A percentile compares a stretch with the other conserved stretches of the same genome.
Conservation (phyloP, 2,329 filamentous ascomycete species). For the Fonsecaea multimorphosa region DNA sequence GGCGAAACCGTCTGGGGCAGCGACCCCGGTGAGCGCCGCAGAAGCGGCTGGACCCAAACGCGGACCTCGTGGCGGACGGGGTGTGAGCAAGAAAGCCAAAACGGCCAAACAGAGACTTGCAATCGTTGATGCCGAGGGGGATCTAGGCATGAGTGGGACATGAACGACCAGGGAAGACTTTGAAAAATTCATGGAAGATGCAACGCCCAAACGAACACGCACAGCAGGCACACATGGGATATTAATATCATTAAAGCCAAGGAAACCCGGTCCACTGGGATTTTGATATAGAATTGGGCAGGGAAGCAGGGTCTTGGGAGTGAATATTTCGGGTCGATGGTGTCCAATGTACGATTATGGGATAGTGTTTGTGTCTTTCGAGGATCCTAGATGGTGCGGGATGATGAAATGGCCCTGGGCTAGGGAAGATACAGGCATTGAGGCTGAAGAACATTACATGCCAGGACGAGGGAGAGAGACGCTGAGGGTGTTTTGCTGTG, state of each 20-base stretch:
- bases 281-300: slow-evolving; percentile 3
- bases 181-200: slow-evolving; percentile 2
- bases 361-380: neutral
- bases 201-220: neutral
- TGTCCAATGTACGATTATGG: slow-evolving; percentile 14
- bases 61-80: slow-evolving; percentile 61
- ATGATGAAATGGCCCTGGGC: neutral
- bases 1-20: slow-evolving; percentile 82
- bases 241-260: neutral
- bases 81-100: slow-evolving; percentile 66
- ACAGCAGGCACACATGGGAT: neutral
- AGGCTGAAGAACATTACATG: neutral
- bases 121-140: slow-evolving; percentile 53
- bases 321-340: neutral
- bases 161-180: slow-evolving; percentile 4
- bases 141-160: slow-evolving; percentile 43
- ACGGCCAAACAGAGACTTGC: slow-evolving; percentile 60
- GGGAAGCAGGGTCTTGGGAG: neutral
- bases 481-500: neutral
- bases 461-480: neutral
- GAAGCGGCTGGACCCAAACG: slow-evolving; percentile 59
- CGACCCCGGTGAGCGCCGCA: slow-evolving; percentile 72
- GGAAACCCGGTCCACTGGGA: neutral
- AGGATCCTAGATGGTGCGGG: neutral
- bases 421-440: neutral